These are phyloP conservation scores for Xylogone sp. DNA, from an alignment of 2,329 filamentous ascomycete genomes.

Conservation along the genomic window DNA sequence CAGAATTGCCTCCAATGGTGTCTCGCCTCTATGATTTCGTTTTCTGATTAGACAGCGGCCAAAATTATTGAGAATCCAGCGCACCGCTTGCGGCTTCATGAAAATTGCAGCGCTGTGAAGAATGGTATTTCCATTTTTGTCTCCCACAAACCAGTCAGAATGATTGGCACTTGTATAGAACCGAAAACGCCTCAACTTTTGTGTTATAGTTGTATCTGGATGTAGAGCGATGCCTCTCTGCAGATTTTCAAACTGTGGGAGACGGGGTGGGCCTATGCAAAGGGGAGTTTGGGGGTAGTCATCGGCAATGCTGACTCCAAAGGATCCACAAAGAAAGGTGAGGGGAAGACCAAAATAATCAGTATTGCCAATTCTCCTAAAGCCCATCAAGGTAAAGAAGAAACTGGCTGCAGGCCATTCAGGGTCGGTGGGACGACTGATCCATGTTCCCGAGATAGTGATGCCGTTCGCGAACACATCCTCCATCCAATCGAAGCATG, in stretches of 20 bases:
- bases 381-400: neutral
- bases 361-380: neutral
- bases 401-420: neutral
- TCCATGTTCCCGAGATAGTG: neutral
- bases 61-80: neutral
- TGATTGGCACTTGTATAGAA: neutral
- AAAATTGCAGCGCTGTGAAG: conserved; percentile 13
- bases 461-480: neutral
- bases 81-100: neutral
- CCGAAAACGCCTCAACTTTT: neutral
- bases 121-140: conserved; percentile 8
- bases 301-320: neutral
- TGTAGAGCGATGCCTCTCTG: neutral
- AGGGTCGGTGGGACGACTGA: neutral
- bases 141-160: neutral
- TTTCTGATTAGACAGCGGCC: neutral
- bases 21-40: conserved; percentile 29
- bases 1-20: conserved; percentile 29
- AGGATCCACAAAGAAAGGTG: neutral
- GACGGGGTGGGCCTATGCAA: neutral
- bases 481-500: neutral
- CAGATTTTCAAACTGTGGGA: neutral
- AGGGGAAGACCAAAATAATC: neutral
- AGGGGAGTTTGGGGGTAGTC: neutral
- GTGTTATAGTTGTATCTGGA: neutral